These are phyloP conservation scores for Elongisporangium prolatum DNA, from an alignment of 352 stramenopile species.

Conservation along the genomic window DNA sequence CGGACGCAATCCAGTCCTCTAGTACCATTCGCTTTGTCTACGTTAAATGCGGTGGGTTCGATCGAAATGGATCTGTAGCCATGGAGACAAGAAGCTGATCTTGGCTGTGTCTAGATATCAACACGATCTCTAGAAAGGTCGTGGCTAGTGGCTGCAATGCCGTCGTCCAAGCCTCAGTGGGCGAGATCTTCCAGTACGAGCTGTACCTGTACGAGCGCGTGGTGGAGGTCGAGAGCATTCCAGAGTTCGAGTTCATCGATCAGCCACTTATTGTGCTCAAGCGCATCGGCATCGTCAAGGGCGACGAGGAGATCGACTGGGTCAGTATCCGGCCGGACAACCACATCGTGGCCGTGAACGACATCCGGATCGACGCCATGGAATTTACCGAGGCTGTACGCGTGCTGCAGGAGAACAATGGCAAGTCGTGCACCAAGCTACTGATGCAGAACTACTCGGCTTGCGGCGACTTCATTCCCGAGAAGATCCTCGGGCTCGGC, in stretches of 20 bases:
- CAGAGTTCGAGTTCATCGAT: conserved; percentile 85
- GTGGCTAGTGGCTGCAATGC: conserved; percentile 84
- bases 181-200: conserved; percentile 88
- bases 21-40: conserved; percentile 83
- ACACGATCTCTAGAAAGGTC: conserved; percentile 77
- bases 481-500: conserved; percentile 80
- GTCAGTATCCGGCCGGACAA: conserved; percentile 73
- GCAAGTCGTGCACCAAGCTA: conserved; percentile 80
- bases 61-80: too few species aligned
- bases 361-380: conserved; percentile 82
- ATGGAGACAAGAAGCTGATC: too few species aligned
- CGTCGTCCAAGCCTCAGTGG: conserved; percentile 75
- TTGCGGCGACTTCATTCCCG: conserved; percentile 81
- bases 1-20: conserved; percentile 53
- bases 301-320: conserved; percentile 78
- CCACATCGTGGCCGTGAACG: conserved; percentile 85
- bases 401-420: conserved; percentile 84
- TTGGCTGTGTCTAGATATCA: conserved; percentile 53
- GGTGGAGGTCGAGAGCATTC: conserved; percentile 84
- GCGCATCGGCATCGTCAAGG: conserved; percentile 71
- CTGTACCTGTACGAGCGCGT: conserved; percentile 84
- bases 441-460: conserved; percentile 88
- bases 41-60: conserved; percentile 59
- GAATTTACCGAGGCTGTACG: conserved; percentile 73
- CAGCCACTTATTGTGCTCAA: conserved; percentile 84